A percentile compares a stretch with the other conserved stretches of the same genome.
Conservation (phyloP, 176 grass and related monocot genomes). For the Themeda triandra region DNA sequence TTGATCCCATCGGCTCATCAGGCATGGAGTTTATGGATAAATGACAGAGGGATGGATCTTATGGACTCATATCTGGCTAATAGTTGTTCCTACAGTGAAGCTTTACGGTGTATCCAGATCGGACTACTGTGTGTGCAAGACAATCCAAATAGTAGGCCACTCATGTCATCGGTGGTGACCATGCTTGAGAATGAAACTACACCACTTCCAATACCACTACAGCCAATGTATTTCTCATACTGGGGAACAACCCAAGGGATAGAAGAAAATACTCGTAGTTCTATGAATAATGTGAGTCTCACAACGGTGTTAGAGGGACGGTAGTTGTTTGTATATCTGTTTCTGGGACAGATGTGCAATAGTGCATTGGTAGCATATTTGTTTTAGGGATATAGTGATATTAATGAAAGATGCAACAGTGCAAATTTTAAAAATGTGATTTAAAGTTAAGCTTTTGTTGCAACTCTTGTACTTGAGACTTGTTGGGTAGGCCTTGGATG, state of each 20-base stretch:
- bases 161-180: conserved; percentile 36
- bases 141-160: conserved; percentile 38
- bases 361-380: neutral
- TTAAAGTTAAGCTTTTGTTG: too few relatives aligned
- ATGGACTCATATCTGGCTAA: conserved; percentile 6
- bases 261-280: conserved; percentile 1
- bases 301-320: conserved; percentile 3
- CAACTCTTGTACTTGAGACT: too few relatives aligned
- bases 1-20: conserved; percentile 19
- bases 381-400: neutral
- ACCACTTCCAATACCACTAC: conserved; percentile 13
- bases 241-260: neutral
- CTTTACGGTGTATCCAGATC: conserved; percentile 39
- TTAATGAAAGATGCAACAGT: neutral
- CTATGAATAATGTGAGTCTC: conserved; percentile 16
- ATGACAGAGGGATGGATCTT: conserved; percentile 34
- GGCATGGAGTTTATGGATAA: conserved; percentile 52
- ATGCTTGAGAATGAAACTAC: conserved; percentile 38
- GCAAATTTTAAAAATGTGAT: neutral
- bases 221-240: conserved; percentile 18
- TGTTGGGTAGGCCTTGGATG: too few relatives aligned
- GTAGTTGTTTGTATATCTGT: neutral
- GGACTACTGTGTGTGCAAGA: conserved; percentile 55
- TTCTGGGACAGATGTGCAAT: neutral
- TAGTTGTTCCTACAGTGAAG: conserved; percentile 2